Evolutionary conservation across 2,329 filamentous ascomycete species (phyloP), one percentile per base, ranked within the genome.

Genomic region (Alternaria angustiovoidea): DNA sequence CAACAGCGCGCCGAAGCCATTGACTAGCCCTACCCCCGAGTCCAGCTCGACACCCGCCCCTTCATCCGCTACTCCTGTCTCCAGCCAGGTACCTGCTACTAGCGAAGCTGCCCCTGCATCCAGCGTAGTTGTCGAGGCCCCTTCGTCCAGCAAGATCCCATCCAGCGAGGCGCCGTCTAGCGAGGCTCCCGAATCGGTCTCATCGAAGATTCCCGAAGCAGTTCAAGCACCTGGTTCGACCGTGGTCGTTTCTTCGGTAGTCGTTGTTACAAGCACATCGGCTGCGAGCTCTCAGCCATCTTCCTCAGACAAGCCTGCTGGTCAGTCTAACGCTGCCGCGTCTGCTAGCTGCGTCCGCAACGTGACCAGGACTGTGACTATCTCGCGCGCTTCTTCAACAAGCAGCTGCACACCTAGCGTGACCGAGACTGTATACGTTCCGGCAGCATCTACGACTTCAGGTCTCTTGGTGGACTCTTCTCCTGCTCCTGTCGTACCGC

Each of bases 351-450:
- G 65, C 54, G 24, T 36, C 12, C 47, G 44, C 42, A 57, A 47
- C 28, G 55, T 44, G 11, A 53, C 53, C 26, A 51, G 32, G 18
- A 65, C 53, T 2, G 41, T 60, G n/a, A 57, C 53, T 16, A 41
- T 60, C 32, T 28, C 57, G 6, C 20, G 26, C 22, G 12, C 36
- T 18, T 51, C 39, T 9, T 12, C 39, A 7, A 59, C 57, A 2
- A 47, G 38, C 20, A 60, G 58, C 41, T 68, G 66, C 56, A 63
- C 60, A n/a, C 67, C 71, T 18, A 70, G 59, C 53, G 61, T 64
- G 12, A 75, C 72, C 2, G 51, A 58, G 6, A 76, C 74, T 12
- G 59, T 75, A 20, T 74, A 72, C 30, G 68, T 75, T 6, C 64
- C 68, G 52, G 62, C 39, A 48, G 46, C 66, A n/a, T 51, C 54